Conservation (phyloP, 176 grass and related monocot species). For the Echinochloa phyllopogon region DNA sequence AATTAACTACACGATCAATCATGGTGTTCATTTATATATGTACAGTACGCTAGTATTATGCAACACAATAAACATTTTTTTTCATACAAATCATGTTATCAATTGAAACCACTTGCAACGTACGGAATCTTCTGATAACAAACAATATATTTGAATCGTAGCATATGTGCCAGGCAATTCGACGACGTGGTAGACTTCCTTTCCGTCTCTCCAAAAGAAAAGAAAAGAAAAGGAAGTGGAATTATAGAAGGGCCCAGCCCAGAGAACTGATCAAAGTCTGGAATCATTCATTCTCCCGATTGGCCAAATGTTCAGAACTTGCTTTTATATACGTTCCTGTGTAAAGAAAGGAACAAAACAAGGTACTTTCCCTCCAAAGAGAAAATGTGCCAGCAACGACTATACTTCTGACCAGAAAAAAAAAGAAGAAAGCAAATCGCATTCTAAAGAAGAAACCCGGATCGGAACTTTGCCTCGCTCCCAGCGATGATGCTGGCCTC, state of each 20-base stretch:
- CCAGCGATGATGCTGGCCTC: too few species aligned
- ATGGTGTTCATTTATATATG: not conserved
- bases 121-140: not conserved
- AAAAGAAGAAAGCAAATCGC: not conserved
- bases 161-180: too few species aligned
- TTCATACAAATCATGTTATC: not conserved
- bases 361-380: not conserved
- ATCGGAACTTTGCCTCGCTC: too few species aligned
- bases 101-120: too few species aligned
- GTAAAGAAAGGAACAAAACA: not conserved
- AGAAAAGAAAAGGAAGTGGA: too few species aligned
- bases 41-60: not conserved
- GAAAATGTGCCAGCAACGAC: not conserved
- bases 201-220: too few species aligned
- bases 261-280: too few species aligned
- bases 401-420: too few species aligned
- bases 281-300: too few species aligned
- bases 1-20: not conserved
- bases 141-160: not conserved
- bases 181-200: too few species aligned
- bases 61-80: not conserved
- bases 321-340: not conserved
- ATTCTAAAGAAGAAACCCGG: too few species aligned
- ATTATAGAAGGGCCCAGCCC: too few species aligned
- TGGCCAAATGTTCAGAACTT: not conserved